These are phyloP conservation scores for Lizonia empirigonia DNA, from an alignment of 2,329 filamentous ascomycete species.

Conservation along the genomic window DNA sequence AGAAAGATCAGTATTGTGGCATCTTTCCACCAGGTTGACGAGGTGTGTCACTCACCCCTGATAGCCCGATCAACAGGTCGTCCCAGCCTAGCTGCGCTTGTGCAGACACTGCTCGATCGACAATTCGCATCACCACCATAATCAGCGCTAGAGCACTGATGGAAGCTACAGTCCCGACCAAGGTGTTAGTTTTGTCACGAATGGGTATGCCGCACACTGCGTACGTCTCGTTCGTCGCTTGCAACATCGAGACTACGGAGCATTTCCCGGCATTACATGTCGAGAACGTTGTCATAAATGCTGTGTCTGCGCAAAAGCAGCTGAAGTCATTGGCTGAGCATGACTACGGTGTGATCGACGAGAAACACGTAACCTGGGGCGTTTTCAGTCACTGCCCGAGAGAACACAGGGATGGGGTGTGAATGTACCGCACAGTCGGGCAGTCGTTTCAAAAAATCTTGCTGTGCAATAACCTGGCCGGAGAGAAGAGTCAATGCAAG, in stretches of 20 bases:
- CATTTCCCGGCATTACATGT: constrained; percentile 38
- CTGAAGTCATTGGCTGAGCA: constrained; percentile 32
- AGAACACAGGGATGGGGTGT: not conserved
- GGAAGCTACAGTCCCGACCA: constrained; percentile 31
- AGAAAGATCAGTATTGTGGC: constrained; percentile 1
- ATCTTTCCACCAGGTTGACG: not conserved
- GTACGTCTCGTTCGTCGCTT: constrained; percentile 33
- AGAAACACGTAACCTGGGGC: constrained; percentile 26
- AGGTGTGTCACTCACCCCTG: constrained; percentile 28
- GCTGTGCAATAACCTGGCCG: constrained; percentile 20
- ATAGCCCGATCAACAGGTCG: constrained; percentile 37
- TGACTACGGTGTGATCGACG: not conserved
- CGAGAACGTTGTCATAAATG: constrained; percentile 28
- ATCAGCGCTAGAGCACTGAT: constrained; percentile 31
- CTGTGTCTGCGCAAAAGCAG: constrained; percentile 36
- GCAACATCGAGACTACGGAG: constrained; percentile 33
- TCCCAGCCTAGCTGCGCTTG: constrained; percentile 37
- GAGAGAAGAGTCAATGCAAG: constrained; percentile 1
- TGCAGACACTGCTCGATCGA: constrained; percentile 31
- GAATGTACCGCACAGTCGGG: constrained; percentile 22
- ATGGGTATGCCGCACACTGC: constrained; percentile 36
- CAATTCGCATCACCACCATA: constrained; percentile 37
- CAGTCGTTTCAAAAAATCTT: constrained; percentile 18
- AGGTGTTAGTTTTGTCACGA: constrained; percentile 23
- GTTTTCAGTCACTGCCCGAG: not conserved